Base-by-base conservation (phyloP, 176 grass and related monocot species). In the Zizania latifolia region DNA sequence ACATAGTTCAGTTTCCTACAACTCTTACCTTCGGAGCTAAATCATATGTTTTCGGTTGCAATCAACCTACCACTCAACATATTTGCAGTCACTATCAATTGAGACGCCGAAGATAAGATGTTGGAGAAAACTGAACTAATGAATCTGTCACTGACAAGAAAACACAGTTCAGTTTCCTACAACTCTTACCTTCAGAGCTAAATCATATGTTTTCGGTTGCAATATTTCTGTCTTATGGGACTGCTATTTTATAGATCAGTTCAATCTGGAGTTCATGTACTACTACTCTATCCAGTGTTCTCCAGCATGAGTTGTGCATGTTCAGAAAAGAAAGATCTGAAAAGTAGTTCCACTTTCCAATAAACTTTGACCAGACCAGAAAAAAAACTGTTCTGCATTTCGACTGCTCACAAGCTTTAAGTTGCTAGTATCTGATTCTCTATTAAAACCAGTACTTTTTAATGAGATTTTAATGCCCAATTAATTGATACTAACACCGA, bases 101-200 rank as follows among this genome's bases (percentile, higher is more conserved):
- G 76, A 61, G 60, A 66, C 51, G 13, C 34, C 24, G 60, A 77
- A 82, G 65, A 65, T 81, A 67, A 85, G 83, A 79, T 64, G 68
- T 82, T 79, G 78, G 87, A 86, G 78, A 33, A 78, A 79, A 86
- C 73, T 78, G 37, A 89, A 58, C 83, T 74, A 54, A 27, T 62
- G n/a, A 68, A 74, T 51, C 17, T 66, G 50, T 33, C 35, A 22
- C 4, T 16, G 67, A 65, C 46, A 64, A 29, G 64, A 29, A 10
- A 78, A 67, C n/a, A n/a, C n/a, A 81, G 78, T 85, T 86, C 82
- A 78, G 82, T 57, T 82, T 33, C 87, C 73, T 78, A 40, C 82
- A 82, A 89, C 87, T 64, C 83, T 86, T 68, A 78, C 74, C 54
- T 86, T 89, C 60, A 78, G 62, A 86, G 61, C 74, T n/a, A 81